phyloP scores from a whole-genome alignment of 805 yeast species.

The Alloascoidea africana region DNA sequence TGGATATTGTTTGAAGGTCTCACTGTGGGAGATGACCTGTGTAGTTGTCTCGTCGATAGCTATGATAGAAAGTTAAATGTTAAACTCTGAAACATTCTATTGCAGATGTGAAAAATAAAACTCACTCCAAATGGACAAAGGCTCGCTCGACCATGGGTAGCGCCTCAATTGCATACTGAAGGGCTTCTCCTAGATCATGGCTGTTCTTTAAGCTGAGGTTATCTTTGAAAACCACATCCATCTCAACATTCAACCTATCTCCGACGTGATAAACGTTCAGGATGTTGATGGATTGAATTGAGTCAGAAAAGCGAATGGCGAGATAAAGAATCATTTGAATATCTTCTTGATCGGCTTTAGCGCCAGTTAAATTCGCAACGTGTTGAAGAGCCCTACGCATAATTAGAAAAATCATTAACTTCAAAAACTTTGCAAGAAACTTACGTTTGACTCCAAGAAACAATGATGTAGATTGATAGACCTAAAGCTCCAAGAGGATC shows the following conservation, averaged over 20 bases:
- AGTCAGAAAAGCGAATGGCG: constrained; percentile 53
- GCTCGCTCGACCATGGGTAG: constrained; percentile 69
- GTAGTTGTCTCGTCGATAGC: neutral
- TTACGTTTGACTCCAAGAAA: constrained; percentile 40
- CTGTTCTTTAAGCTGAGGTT: constrained; percentile 42
- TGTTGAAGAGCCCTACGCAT: constrained; percentile 42
- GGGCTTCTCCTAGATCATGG: constrained; percentile 70
- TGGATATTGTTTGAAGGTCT: no score
- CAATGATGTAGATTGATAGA: constrained; percentile 44
- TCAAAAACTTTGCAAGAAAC: constrained; percentile 3
- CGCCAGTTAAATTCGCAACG: constrained; percentile 61
- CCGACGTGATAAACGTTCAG: constrained; percentile 69
- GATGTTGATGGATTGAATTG: constrained; percentile 47
- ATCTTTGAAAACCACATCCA: constrained; percentile 47
- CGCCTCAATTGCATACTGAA: constrained; percentile 69
- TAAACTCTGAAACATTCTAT: neutral
- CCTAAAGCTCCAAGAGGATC: constrained; percentile 63
- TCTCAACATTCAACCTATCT: constrained; percentile 61
- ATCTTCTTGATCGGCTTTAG: constrained; percentile 46
- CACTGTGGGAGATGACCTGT: neutral
- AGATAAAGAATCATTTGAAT: constrained; percentile 53
- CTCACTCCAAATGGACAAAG: constrained; percentile 63
- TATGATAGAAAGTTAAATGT: neutral
- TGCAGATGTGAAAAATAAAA: neutral
- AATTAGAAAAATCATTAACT: neutral